Base-by-base conservation (phyloP, 2,329 filamentous ascomycete species). In the Microcyclosporella mali region DNA sequence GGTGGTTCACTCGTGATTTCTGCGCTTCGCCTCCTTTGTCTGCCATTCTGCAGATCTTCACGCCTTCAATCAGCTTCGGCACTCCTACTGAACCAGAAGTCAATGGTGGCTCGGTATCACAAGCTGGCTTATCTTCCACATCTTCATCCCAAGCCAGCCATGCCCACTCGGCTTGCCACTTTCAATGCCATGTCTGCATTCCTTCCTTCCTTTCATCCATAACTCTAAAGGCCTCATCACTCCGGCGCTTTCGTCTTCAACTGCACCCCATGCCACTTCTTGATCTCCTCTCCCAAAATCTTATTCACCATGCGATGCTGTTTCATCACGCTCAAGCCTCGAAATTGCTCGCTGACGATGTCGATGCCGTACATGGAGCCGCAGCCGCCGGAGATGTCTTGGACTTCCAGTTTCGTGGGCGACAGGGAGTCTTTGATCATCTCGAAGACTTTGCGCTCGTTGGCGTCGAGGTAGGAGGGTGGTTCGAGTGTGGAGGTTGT, bases 301-400 rank as follows among this genome's bases (percentile, higher is more conserved):
- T 78, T 70, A 60, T 90, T 90, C 38, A 94, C 86, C 67, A 90
- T 73, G 47, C 85, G 74, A 67, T 92, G 86, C 70, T 92, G 86
- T 72, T 86, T 86, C 47, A 94, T 76, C 63, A 89, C 80, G 37
- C 72, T 75, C 55, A 80, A 64, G 35, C 85, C 87, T 41, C 74
- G 73, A 66, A 94, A 94, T 56, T 72, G 75, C 35, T 79, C 73
- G 6, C 83, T 85, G 36, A 80, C 75, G 51, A 92, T 81, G 57
- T 89, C 82, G 53, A 94, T 83, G 43, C 81, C 83, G 68, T 92
- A 92, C 87, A 92, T 92, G 59, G 81, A 85, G 8, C 86, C 86
- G 67, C 86, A 94, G 21, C 86, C 86, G 45, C 87, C 86, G 17
- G 82, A 87, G 39, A 92, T 79, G 66, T 94, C 86, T 62, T 84